Percentiles rank a stretch among this genome's conserved stretches.
phyloP scores from a whole-genome alignment of 2,329 filamentous ascomycete species.

The Cladosporium velox region DNA sequence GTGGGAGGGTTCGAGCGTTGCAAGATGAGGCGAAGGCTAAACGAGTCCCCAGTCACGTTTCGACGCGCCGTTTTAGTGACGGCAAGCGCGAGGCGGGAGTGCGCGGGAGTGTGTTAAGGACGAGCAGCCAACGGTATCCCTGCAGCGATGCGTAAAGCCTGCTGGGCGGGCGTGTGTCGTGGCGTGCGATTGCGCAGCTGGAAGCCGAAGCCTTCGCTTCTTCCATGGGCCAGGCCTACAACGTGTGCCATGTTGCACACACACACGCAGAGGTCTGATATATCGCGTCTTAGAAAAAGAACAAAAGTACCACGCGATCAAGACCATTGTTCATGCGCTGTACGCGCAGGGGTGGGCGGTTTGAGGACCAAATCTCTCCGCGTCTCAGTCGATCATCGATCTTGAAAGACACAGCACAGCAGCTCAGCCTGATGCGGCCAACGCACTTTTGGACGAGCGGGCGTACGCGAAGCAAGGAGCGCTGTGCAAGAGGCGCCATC shows the following conservation, averaged over 20 bases:
- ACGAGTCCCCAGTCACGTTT: neutral
- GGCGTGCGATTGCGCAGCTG: neutral
- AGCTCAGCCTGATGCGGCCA: neutral
- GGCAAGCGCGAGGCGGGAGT: neutral
- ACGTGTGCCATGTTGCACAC: neutral
- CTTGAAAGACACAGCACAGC: neutral
- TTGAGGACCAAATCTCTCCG: conserved; percentile 3
- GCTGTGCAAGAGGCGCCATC: neutral
- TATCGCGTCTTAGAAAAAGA: neutral
- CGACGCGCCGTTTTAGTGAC: conserved; percentile 7
- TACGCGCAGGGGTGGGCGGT: conserved; percentile 7
- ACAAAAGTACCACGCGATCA: neutral
- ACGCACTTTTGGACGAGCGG: neutral
- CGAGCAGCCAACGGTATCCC: neutral
- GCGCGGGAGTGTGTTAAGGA: neutral
- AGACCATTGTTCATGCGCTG: neutral
- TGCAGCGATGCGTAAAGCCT: neutral
- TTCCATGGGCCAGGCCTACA: neutral
- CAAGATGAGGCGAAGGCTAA: neutral
- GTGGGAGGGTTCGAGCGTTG: neutral
- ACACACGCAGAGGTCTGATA: neutral
- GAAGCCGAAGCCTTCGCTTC: neutral
- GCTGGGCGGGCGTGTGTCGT: neutral
- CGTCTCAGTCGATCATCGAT: conserved; percentile 8
- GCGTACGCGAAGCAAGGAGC: neutral